A percentile compares a stretch with the other conserved stretches of the same genome.
Evolutionary conservation across 306 rosid species (phyloP).

Genomic region (Prosopis cineraria): DNA sequence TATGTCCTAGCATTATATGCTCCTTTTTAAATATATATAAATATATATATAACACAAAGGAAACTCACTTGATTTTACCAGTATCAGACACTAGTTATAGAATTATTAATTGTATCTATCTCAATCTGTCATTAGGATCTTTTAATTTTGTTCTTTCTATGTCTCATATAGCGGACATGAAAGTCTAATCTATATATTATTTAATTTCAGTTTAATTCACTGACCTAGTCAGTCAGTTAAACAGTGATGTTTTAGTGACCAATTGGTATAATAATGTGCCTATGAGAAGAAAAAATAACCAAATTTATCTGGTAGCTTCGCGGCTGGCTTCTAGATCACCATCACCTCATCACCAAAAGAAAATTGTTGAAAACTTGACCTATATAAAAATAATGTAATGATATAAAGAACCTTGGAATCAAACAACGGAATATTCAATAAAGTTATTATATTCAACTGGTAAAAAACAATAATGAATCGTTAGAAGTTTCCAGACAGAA

Average conservation of each 20-base stretch:
- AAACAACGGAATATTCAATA: neutral
- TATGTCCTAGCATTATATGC: too few relatives aligned
- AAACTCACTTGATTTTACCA: too few relatives aligned
- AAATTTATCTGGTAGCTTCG: neutral
- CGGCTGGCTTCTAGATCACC: neutral
- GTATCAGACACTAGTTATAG: too few relatives aligned
- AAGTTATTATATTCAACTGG: neutral
- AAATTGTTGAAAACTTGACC: slow-evolving; percentile 7
- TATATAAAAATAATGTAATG: neutral
- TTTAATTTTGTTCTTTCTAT: too few relatives aligned
- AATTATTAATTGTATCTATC: too few relatives aligned
- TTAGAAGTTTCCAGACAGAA: neutral
- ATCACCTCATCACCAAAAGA: neutral
- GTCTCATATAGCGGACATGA: neutral
- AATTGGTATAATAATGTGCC: too few relatives aligned
- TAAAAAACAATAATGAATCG: neutral
- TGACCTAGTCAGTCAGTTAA: neutral
- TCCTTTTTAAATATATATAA: too few relatives aligned
- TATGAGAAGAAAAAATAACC: neutral
- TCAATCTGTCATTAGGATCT: too few relatives aligned
- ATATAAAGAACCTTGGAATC: neutral
- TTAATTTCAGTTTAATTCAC: neutral
- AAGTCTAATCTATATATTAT: neutral
- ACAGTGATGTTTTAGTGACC: neutral
- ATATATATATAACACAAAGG: too few relatives aligned